A percentile compares a stretch with the other conserved stretches of the same genome.
Evolutionary conservation across 108 stramenopile species (phyloP).

Genomic region (Nitzschia sp.): DNA sequence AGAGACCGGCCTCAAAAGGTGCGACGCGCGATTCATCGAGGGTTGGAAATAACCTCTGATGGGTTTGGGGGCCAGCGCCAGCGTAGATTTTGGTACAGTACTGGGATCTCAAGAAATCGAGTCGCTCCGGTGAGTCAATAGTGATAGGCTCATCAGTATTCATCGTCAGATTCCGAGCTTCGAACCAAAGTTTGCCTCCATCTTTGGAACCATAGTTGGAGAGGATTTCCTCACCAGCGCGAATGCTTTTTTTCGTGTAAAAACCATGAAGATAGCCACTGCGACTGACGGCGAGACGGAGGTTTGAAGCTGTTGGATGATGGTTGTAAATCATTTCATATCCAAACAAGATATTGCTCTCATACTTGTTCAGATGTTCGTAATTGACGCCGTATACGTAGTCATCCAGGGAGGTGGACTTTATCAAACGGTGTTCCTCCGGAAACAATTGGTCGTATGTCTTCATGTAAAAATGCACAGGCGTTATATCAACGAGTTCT

Average conservation of each 20-base stretch:
- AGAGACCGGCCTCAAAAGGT: slow-evolving; percentile 28
- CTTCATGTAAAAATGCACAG: slow-evolving; percentile 4
- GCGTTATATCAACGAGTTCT: slow-evolving; percentile 40
- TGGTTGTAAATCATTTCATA: slow-evolving; percentile 45
- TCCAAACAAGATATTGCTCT: slow-evolving; percentile 29
- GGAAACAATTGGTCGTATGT: not conserved
- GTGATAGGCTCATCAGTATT: not conserved
- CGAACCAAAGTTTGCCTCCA: slow-evolving; percentile 38
- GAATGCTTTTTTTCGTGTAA: not conserved
- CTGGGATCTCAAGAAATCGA: slow-evolving; percentile 11
- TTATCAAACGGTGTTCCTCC: not conserved
- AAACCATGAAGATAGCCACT: slow-evolving; percentile 5
- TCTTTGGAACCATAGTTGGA: slow-evolving; percentile 22
- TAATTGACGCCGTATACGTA: slow-evolving; percentile 29
- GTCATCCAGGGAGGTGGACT: slow-evolving; percentile 24
- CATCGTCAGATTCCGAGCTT: slow-evolving; percentile 16
- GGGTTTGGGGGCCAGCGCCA: slow-evolving; percentile 10
- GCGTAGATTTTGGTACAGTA: slow-evolving; percentile 43
- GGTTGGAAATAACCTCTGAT: not conserved
- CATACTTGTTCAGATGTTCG: not conserved
- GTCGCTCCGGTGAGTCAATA: slow-evolving; percentile 11
- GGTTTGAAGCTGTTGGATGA: slow-evolving; percentile 19
- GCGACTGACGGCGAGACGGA: slow-evolving; percentile 5
- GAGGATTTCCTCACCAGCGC: slow-evolving; percentile 41
- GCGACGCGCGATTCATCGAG: slow-evolving; percentile 21